Conservation (phyloP, 2,329 filamentous ascomycete genomes). For the Sporothrix humicola region DNA sequence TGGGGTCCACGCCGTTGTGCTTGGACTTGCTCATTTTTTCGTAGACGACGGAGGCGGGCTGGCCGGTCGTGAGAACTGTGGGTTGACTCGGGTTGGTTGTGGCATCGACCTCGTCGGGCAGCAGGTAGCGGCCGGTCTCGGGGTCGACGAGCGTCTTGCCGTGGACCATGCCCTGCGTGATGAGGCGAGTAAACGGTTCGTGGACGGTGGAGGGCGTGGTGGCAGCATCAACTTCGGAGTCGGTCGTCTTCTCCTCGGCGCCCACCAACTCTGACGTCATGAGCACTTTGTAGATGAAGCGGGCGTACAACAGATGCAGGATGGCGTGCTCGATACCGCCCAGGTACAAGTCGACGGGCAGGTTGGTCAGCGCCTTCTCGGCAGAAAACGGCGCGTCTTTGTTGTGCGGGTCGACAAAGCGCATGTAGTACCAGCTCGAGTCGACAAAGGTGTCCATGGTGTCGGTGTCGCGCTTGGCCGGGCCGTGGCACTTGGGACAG, state of each 20-base stretch:
- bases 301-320: constrained; percentile 83
- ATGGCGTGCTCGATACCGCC: constrained; percentile 92
- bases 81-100: constrained; percentile 61
- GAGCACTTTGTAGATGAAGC: constrained; percentile 89
- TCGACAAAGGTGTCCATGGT: constrained; percentile 98
- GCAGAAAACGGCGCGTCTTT: constrained; percentile 64
- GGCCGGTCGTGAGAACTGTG: constrained; percentile 65
- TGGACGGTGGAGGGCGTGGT: constrained; percentile 46
- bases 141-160: constrained; percentile 83
- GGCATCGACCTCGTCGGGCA: constrained; percentile 74
- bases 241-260: neutral
- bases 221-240: constrained; percentile 39
- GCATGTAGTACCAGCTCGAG: constrained; percentile 91
- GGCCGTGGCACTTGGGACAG: constrained; percentile 74
- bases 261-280: constrained; percentile 55
- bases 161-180: constrained; percentile 93
- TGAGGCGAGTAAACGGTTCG: constrained; percentile 75
- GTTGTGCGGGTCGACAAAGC: constrained; percentile 76
- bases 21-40: constrained; percentile 98
- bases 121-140: constrained; percentile 74
- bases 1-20: constrained; percentile 86
- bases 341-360: constrained; percentile 87
- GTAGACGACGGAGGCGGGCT: constrained; percentile 66
- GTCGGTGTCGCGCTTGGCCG: constrained; percentile 83
- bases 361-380: constrained; percentile 57